These are phyloP conservation scores for Penicillium paxilli DNA, from an alignment of 495 filamentous ascomycete genomes.

Conservation along the genomic window DNA sequence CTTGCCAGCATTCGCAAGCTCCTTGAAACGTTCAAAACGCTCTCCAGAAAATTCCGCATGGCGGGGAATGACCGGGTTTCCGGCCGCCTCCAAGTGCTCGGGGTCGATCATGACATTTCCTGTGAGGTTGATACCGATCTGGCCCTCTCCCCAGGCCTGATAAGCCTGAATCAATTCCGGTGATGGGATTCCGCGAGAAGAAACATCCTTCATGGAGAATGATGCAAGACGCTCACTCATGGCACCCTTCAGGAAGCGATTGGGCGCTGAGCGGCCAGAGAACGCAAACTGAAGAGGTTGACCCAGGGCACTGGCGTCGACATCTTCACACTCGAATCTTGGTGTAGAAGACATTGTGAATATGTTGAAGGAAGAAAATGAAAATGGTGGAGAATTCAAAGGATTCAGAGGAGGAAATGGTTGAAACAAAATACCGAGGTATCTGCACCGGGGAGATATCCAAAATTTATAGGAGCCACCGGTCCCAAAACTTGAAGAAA, in stretches of 20 bases:
- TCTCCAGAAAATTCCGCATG: slow-evolving; percentile 46
- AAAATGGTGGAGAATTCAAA: background rate
- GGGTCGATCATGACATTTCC: slow-evolving; percentile 64
- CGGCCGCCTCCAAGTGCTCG: slow-evolving; percentile 57
- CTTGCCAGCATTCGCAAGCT: slow-evolving; percentile 50
- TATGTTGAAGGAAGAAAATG: background rate
- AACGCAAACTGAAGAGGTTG: slow-evolving; percentile 58
- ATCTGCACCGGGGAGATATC: no score
- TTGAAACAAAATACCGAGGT: no score
- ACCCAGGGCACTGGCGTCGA: slow-evolving; percentile 50
- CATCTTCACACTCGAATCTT: slow-evolving; percentile 23
- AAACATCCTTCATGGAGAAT: slow-evolving; percentile 50
- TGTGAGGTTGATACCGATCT: slow-evolving; percentile 56
- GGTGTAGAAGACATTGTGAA: slow-evolving; percentile 5
- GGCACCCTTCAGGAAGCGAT: slow-evolving; percentile 64
- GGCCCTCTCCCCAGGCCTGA: slow-evolving; percentile 59
- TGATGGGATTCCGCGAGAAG: slow-evolving; percentile 56
- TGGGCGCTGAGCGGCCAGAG: slow-evolving; percentile 53
- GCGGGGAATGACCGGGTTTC: slow-evolving; percentile 57
- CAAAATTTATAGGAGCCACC: no score
- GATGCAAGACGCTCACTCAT: slow-evolving; percentile 62
- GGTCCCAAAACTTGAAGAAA: no score
- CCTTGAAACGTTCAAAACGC: slow-evolving; percentile 59
- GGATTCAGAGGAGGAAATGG: background rate
- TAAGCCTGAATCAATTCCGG: slow-evolving; percentile 59